phyloP scores from a whole-genome alignment of 331 rosid species.

The Malus hybrid region DNA sequence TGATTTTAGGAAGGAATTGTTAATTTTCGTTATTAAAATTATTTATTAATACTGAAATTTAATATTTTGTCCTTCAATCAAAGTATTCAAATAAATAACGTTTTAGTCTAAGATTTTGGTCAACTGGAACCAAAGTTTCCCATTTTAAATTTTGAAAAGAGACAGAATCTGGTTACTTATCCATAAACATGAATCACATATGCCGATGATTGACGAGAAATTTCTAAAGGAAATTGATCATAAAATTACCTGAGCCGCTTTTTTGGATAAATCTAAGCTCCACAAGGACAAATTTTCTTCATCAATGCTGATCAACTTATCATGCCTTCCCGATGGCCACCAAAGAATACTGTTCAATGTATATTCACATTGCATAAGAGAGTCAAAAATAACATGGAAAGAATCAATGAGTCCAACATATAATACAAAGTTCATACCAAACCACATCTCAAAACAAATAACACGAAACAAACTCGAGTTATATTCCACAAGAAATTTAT shows the following conservation, averaged over 20 bases:
- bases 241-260: conserved; percentile 65
- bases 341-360: conserved; percentile 65
- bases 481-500: neutral
- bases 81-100: too few species aligned
- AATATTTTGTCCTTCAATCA: too few species aligned
- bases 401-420: neutral
- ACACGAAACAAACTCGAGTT: neutral
- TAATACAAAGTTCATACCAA: neutral
- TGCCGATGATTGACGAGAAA: neutral
- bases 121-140: too few species aligned
- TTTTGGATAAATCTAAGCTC: conserved; percentile 85
- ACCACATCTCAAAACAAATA: neutral
- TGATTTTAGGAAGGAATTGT: too few species aligned
- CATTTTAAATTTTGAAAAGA: neutral
- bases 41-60: too few species aligned
- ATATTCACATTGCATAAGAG: conserved; percentile 10
- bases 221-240: neutral
- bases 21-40: too few species aligned
- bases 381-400: neutral
- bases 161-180: neutral
- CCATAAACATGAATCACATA: neutral
- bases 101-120: too few species aligned
- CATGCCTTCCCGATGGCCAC: conserved; percentile 95
- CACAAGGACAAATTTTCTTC: conserved; percentile 76
- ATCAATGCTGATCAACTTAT: conserved; percentile 83